phyloP scores from a whole-genome alignment of 2,329 filamentous ascomycete genomes.

The Achaetomium macrosporum region DNA sequence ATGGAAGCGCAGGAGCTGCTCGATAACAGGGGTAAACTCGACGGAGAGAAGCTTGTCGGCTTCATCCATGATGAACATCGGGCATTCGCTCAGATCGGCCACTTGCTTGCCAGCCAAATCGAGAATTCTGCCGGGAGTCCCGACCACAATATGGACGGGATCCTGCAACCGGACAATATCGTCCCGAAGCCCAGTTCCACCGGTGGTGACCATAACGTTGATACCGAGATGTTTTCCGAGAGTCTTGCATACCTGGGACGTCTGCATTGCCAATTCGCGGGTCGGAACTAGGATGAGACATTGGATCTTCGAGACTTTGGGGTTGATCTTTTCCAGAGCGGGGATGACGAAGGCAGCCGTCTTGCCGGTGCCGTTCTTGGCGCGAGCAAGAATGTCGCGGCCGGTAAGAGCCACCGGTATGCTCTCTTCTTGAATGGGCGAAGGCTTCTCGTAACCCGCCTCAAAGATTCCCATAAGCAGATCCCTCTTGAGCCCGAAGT shows the following conservation, averaged over 20 bases:
- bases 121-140: constrained; percentile 91
- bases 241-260: constrained; percentile 98
- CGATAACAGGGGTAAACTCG: constrained; percentile 96
- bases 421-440: constrained; percentile 98
- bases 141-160: constrained; percentile 93
- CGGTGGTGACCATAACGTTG: constrained; percentile 99
- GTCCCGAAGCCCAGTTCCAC: constrained; percentile 89
- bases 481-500: constrained; percentile 91
- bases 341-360: constrained; percentile 97
- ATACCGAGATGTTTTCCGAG: constrained; percentile 94
- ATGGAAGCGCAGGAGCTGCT: constrained; percentile 90
- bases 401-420: constrained; percentile 95
- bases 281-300: constrained; percentile 94
- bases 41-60: constrained; percentile 95
- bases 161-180: constrained; percentile 95
- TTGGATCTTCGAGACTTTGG: constrained; percentile 93
- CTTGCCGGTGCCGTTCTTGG: constrained; percentile 98
- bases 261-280: constrained; percentile 93
- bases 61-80: constrained; percentile 99
- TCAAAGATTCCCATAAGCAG: constrained; percentile 99
- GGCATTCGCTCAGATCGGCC: constrained; percentile 90
- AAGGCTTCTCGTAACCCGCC: constrained; percentile 97
- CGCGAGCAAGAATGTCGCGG: constrained; percentile 88
- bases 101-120: constrained; percentile 95
- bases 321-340: constrained; percentile 90